Evolutionary conservation across 257 asterid genomes (phyloP).

Genomic region (Gentiana straminea): DNA sequence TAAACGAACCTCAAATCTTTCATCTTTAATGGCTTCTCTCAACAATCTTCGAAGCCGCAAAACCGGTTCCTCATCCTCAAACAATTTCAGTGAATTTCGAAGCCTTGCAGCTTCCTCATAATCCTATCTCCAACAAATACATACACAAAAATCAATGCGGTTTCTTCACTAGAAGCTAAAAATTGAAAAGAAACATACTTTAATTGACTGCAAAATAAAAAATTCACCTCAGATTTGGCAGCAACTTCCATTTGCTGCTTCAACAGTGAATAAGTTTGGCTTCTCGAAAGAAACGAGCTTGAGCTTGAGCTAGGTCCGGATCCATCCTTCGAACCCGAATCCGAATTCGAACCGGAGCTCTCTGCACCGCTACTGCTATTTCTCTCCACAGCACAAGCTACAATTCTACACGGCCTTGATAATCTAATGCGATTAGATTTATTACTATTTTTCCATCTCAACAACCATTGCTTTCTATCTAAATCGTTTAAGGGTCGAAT

Average conservation of each 20-base stretch:
- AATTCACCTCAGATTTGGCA: slow-evolving; percentile 61
- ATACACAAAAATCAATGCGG: too few species aligned
- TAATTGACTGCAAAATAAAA: neutral
- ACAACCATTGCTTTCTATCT: slow-evolving; percentile 17
- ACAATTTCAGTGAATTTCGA: slow-evolving; percentile 60
- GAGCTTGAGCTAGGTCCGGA: slow-evolving; percentile 21
- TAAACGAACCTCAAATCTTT: slow-evolving; percentile 55
- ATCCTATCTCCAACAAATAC: slow-evolving; percentile 24
- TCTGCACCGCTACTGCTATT: slow-evolving; percentile 19
- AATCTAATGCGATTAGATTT: neutral
- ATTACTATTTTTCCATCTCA: neutral
- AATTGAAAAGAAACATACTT: neutral
- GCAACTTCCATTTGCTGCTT: slow-evolving; percentile 84
- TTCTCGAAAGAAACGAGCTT: slow-evolving; percentile 38
- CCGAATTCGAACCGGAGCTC: slow-evolving; percentile 20
- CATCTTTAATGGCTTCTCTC: slow-evolving; percentile 68
- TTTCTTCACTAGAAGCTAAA: too few species aligned
- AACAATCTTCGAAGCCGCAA: slow-evolving; percentile 53
- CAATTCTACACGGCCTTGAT: slow-evolving; percentile 22
- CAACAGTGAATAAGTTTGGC: slow-evolving; percentile 60
- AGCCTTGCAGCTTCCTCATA: slow-evolving; percentile 77
- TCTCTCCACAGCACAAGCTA: slow-evolving; percentile 32
- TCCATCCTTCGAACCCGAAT: slow-evolving; percentile 23
- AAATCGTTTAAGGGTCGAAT: slow-evolving; percentile 18
- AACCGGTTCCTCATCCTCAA: slow-evolving; percentile 81